phyloP scores from a whole-genome alignment of 2,329 filamentous ascomycete species.

The Apiospora rasikravindrae region DNA sequence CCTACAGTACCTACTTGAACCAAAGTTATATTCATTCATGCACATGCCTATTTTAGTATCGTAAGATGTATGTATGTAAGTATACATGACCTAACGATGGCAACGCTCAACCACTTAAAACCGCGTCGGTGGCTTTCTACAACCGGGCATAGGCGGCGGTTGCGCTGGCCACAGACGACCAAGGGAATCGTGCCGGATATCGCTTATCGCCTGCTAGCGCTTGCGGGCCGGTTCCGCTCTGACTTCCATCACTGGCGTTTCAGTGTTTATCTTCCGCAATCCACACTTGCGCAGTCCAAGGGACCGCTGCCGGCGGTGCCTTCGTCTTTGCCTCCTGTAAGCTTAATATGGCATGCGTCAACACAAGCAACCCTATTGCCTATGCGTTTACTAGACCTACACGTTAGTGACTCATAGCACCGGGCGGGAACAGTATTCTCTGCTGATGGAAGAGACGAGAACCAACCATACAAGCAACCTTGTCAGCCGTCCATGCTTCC shows the following conservation, averaged over 20 bases:
- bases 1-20: not conserved
- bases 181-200: not conserved
- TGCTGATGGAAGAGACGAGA: not conserved
- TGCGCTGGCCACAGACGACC: too few relatives aligned
- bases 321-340: not conserved
- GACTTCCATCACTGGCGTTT: not conserved
- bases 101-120: not conserved
- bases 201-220: constrained; percentile 5
- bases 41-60: not conserved
- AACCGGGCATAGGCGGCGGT: not conserved
- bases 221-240: constrained; percentile 15
- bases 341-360: not conserved
- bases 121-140: not conserved
- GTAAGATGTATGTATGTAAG: not conserved
- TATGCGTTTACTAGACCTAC: not conserved
- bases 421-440: not conserved
- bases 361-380: not conserved
- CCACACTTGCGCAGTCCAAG: not conserved
- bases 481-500: not conserved
- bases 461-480: not conserved
- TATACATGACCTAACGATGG: too few relatives aligned
- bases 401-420: not conserved
- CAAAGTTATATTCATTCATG: not conserved
- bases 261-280: not conserved
- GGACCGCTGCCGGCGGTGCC: not conserved